Conservation (phyloP, 345 rosid species). For the Hirschfeldia incana region DNA sequence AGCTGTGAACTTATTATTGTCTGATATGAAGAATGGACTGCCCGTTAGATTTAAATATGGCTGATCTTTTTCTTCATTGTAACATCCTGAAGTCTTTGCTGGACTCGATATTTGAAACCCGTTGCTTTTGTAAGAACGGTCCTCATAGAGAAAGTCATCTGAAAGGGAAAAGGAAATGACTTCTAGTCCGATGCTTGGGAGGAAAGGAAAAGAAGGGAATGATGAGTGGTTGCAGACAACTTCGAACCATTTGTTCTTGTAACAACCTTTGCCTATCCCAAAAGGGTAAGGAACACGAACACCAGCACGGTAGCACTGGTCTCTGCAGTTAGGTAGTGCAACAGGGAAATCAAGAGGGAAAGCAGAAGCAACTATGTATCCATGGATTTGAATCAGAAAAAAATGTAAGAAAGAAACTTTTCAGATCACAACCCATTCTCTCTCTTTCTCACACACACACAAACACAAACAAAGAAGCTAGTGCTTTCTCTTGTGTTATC, state of each 20-base stretch:
- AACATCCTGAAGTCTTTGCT: not conserved
- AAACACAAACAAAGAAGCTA: not conserved
- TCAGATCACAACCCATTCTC: constrained; percentile 13
- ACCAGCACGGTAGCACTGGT: constrained; percentile 29
- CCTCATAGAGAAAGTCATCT: not conserved
- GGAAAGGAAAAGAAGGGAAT: constrained; percentile 1
- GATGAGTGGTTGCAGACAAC: constrained; percentile 25
- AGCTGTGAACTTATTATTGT: constrained; percentile 36
- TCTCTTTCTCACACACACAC: not conserved
- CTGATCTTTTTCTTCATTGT: too few relatives aligned
- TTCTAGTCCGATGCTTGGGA: not conserved
- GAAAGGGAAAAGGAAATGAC: constrained; percentile 14
- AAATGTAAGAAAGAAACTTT: not conserved
- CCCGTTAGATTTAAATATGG: constrained; percentile 10
- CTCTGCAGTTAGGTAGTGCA: constrained; percentile 31
- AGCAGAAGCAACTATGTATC: not conserved
- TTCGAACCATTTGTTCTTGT: constrained; percentile 5
- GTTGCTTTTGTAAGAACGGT: not conserved
- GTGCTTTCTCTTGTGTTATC: not conserved
- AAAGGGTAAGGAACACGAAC: constrained; percentile 48
- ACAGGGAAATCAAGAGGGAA: not conserved
- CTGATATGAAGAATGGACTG: constrained; percentile 29
- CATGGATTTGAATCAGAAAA: not conserved
- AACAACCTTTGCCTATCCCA: constrained; percentile 38
- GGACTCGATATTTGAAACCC: constrained; percentile 6